Evolutionary conservation across 768 basidiomycete genomes (phyloP).

Genomic region (Mycena rosella): DNA sequence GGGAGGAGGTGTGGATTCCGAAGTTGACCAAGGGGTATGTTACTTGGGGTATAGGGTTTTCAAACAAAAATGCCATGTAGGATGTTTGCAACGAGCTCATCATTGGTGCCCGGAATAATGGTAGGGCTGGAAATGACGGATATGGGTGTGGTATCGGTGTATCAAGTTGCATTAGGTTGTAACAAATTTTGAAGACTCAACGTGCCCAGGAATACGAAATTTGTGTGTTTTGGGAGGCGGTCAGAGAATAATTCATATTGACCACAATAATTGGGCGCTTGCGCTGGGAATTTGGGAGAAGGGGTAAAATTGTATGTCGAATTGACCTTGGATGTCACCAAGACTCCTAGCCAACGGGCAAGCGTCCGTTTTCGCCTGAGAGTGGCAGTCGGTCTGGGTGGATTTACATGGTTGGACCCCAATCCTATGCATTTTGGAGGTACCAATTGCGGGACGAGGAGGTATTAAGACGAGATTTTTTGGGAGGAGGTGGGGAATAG

Average conservation of each 20-base stretch:
- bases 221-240: not conserved
- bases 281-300: not conserved
- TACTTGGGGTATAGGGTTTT: too few species aligned
- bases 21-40: too few species aligned
- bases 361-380: not conserved
- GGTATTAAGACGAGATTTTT: too few species aligned
- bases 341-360: slow-evolving; percentile 1
- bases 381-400: not conserved
- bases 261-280: not conserved
- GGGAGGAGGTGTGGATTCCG: too few species aligned
- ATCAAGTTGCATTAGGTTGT: not conserved
- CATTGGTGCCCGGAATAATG: too few species aligned
- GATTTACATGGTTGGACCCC: slow-evolving; percentile 7
- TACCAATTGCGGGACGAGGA: too few species aligned
- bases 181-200: not conserved
- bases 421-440: too few species aligned
- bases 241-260: not conserved
- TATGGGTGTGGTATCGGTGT: not conserved
- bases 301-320: not conserved
- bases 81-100: too few species aligned
- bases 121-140: slow-evolving; percentile 11
- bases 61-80: too few species aligned
- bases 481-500: too few species aligned
- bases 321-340: slow-evolving; percentile 6
- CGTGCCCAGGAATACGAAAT: not conserved